These are phyloP conservation scores for Fusarium sp. DNA, from an alignment of 2,329 filamentous ascomycete genomes.

Conservation along the genomic window DNA sequence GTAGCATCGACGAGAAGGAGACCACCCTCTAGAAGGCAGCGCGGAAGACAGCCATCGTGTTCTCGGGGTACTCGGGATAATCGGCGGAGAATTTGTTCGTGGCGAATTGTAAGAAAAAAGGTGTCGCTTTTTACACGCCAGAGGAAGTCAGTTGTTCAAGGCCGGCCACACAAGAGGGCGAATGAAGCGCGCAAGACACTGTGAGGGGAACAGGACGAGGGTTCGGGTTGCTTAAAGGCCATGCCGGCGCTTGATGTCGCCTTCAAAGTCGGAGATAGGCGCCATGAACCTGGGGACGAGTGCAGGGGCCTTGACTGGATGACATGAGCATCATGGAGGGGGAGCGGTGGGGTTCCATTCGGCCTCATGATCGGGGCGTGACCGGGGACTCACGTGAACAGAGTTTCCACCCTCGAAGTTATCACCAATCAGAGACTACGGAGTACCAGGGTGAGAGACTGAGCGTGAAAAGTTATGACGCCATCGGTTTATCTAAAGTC, in stretches of 20 bases:
- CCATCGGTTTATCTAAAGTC: constrained; percentile 43
- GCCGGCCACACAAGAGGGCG: not conserved
- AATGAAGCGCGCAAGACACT: not conserved
- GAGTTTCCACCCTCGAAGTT: not conserved
- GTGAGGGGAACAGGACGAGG: not conserved
- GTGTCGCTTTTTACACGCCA: not conserved
- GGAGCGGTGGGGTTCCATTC: constrained; percentile 8
- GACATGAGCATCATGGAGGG: constrained; percentile 21
- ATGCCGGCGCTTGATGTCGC: not conserved
- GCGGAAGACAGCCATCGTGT: constrained; percentile 54
- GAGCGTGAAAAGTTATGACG: constrained; percentile 36
- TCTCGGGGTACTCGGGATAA: constrained; percentile 29
- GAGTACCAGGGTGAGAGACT: not conserved
- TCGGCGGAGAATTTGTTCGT: constrained; percentile 19
- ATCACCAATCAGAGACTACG: constrained; percentile 1
- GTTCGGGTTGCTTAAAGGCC: not conserved
- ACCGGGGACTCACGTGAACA: constrained; percentile 10
- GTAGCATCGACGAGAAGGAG: constrained; percentile 55
- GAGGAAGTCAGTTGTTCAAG: constrained; percentile 2
- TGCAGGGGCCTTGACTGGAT: constrained; percentile 9
- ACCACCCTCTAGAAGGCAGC: constrained; percentile 71
- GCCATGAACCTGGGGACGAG: constrained; percentile 5
- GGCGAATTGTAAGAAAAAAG: constrained; percentile 25
- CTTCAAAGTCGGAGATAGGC: not conserved
- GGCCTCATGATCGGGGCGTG: constrained; percentile 28